These are phyloP conservation scores for Falciphora oryzae DNA, from an alignment of 2,329 filamentous ascomycete species.

Conservation along the genomic window DNA sequence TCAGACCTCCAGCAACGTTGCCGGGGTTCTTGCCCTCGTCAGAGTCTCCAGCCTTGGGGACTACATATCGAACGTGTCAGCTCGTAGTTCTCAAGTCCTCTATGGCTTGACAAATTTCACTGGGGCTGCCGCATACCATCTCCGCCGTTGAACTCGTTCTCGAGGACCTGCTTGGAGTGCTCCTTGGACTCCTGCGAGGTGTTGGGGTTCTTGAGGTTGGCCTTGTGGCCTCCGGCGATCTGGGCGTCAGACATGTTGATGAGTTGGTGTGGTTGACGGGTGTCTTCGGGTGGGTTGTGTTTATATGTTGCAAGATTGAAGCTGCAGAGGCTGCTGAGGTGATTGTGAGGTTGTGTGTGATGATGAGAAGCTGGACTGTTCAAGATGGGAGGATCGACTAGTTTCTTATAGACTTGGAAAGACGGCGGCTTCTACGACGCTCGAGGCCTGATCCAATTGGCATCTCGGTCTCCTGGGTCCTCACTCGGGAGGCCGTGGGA, in stretches of 20 bases:
- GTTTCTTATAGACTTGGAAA: conserved; percentile 10
- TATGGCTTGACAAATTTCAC: neutral
- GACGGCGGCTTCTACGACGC: too few species aligned
- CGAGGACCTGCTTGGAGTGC: conserved; percentile 46
- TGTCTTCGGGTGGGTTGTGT: conserved; percentile 1
- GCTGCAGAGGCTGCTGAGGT: neutral
- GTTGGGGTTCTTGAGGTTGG: conserved; percentile 51
- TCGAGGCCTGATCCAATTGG: too few species aligned
- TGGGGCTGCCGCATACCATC: conserved; percentile 22
- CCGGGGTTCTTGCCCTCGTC: conserved; percentile 43
- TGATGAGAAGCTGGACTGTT: neutral
- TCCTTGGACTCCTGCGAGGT: conserved; percentile 49
- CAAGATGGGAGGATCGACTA: neutral
- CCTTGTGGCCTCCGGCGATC: conserved; percentile 53
- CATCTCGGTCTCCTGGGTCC: neutral
- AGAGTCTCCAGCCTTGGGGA: conserved; percentile 27
- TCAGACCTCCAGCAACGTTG: conserved; percentile 46
- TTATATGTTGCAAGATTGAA: neutral
- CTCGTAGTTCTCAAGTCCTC: too few species aligned
- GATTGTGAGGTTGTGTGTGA: neutral
- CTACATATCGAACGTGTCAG: conserved; percentile 10
- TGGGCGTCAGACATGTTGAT: conserved; percentile 43
- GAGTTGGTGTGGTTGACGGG: conserved; percentile 1
- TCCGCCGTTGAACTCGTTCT: conserved; percentile 41
- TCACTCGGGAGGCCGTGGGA: too few species aligned